These are phyloP conservation scores for Dothiorella sarmentorum DNA, from an alignment of 2,329 filamentous ascomycete species.

Conservation along the genomic window DNA sequence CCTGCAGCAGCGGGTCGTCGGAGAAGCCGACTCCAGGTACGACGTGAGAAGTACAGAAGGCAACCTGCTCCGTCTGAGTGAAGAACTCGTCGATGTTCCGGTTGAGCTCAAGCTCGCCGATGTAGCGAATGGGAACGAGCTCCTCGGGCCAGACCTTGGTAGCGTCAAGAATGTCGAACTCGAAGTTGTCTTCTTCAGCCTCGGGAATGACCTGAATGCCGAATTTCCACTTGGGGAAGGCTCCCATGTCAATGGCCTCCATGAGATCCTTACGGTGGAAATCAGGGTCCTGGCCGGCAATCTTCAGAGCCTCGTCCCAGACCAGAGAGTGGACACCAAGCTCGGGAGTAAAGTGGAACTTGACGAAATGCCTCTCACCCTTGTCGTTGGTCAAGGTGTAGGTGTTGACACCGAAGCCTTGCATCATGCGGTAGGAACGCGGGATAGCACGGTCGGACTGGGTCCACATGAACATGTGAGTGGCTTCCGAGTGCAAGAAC, in stretches of 20 bases:
- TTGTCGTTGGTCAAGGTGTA: slow-evolving; percentile 66
- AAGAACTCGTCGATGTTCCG: slow-evolving; percentile 79
- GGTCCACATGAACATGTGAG: slow-evolving; percentile 76
- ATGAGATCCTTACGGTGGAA: slow-evolving; percentile 77
- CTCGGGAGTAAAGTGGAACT: slow-evolving; percentile 73
- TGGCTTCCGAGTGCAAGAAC: slow-evolving; percentile 65
- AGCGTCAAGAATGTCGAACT: slow-evolving; percentile 80
- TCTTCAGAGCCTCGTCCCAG: slow-evolving; percentile 76
- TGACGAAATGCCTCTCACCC: slow-evolving; percentile 69
- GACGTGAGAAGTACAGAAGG: slow-evolving; percentile 77
- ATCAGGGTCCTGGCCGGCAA: slow-evolving; percentile 63
- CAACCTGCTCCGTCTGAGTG: slow-evolving; percentile 75
- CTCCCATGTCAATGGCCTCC: slow-evolving; percentile 69
- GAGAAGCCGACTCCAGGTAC: slow-evolving; percentile 76
- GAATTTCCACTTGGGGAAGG: slow-evolving; percentile 75
- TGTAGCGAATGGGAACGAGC: slow-evolving; percentile 68
- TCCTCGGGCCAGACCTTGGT: slow-evolving; percentile 87
- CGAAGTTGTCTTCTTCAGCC: slow-evolving; percentile 68
- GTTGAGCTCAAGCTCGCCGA: slow-evolving; percentile 77
- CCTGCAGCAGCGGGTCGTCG: slow-evolving; percentile 70
- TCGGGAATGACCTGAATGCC: slow-evolving; percentile 77
- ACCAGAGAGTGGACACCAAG: slow-evolving; percentile 73
- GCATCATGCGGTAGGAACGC: slow-evolving; percentile 77
- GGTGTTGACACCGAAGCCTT: slow-evolving; percentile 81
- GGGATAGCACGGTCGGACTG: slow-evolving; percentile 74